These are phyloP conservation scores for Mesembryanthemum crystallinum DNA, from an alignment of 148 eudicot species.

Conservation along the genomic window DNA sequence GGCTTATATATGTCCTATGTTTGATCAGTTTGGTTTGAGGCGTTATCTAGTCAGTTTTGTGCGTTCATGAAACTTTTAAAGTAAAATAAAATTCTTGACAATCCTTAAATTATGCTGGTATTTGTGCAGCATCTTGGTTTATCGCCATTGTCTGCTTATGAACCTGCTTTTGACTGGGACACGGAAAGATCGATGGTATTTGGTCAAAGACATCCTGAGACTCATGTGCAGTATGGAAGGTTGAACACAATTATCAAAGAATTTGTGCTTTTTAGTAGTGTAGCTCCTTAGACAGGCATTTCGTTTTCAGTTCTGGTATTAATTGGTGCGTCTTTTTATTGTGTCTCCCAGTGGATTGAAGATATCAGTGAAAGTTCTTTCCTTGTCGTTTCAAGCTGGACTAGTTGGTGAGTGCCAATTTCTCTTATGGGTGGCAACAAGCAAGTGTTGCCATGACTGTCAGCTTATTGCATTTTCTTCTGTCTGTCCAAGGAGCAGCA, in stretches of 20 bases:
- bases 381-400: conserved; percentile 93
- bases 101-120: conserved; percentile 14
- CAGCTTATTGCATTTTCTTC: background rate
- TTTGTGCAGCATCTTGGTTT: conserved; percentile 81
- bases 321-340: conserved; percentile 14
- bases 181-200: conserved; percentile 86
- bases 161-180: conserved; percentile 99
- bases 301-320: conserved; percentile 6
- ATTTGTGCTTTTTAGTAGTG: background rate
- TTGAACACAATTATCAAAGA: conserved; percentile 20
- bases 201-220: conserved; percentile 85
- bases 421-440: conserved; percentile 7
- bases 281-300: background rate
- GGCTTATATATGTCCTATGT: background rate
- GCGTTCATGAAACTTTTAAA: background rate
- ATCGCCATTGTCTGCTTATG: conserved; percentile 92
- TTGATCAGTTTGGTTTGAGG: conserved; percentile 2
- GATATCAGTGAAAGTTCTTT: conserved; percentile 89
- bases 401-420: conserved; percentile 66
- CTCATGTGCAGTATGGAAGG: conserved; percentile 78
- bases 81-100: background rate
- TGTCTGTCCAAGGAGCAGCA: background rate
- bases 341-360: conserved; percentile 70
- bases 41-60: background rate
- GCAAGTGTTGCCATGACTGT: background rate